Evolutionary conservation across 73 alveolate species (phyloP), one percentile per base, ranked within the genome.

Genomic region (Loxodes magnus): DNA sequence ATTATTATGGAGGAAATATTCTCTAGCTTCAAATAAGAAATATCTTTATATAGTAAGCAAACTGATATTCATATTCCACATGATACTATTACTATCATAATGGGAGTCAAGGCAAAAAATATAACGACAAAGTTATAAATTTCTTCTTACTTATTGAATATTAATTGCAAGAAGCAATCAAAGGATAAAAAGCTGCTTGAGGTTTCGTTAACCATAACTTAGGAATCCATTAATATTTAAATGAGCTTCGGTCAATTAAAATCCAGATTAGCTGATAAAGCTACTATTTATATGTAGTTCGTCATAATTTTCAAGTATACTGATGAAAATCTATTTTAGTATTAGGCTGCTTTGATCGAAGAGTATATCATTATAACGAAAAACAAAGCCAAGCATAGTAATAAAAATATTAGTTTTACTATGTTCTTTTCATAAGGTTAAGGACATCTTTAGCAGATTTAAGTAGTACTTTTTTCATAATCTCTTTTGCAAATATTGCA

Each of bases 401-500:
- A 20, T 16, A 44, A 4, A 0, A 74, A 43, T 33, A 64, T 72
- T 4, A 55, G 7, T 4, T 54, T 31, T 43, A 70, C 58, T 14
- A 67, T 19, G 5, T 44, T 5, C 43, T 74, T 74, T n/a, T 36
- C 14, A 4, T 9, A 51, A 7, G 61, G 44, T 1, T 17, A 29
- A 24, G 90, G 90, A 31, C 90, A 77, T 19, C 9, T 15, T 19
- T 36, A 26, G 50, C 90, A 77, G 9, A 34, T 62, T 43, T 63
- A 54, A 4, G 41, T 62, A 10, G 69, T 74, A 25, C 73, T 20
- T 29, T 73, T 44, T 1, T 63, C 28, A 29, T 60, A 77, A 17
- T 84, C 90, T 19, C 80, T 75, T 52, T 50, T n/a, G 59, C 90
- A 77, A 3, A 74, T 57, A 46, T 71, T 38, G 52, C 90, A 77